These are phyloP conservation scores for Fraxinus pennsylvanica DNA, from an alignment of 257 asterid genomes.

Conservation along the genomic window DNA sequence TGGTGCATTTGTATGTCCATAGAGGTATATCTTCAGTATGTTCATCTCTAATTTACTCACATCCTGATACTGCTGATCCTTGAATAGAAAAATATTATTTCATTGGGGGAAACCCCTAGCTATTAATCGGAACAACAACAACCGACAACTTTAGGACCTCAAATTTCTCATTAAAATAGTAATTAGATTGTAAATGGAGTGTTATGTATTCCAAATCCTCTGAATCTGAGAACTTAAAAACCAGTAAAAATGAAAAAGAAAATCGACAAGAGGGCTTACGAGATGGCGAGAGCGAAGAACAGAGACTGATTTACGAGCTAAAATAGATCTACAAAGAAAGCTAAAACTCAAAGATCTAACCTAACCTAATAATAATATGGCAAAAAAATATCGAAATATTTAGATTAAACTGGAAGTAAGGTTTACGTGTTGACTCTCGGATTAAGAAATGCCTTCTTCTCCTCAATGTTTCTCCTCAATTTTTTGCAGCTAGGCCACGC, in stretches of 20 bases:
- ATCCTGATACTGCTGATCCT: constrained; percentile 3
- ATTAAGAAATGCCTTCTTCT: background rate
- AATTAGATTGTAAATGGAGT: background rate
- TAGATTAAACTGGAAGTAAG: background rate
- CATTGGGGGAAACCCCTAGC: constrained; percentile 27
- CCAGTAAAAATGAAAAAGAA: background rate
- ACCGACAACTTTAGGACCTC: background rate
- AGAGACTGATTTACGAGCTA: constrained; percentile 43
- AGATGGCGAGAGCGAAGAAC: constrained; percentile 68
- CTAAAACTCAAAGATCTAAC: background rate
- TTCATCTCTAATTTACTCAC: background rate
- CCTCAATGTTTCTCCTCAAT: background rate
- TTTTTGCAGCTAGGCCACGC: too few relatives aligned
- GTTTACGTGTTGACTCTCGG: background rate
- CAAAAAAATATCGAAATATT: background rate
- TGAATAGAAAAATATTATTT: constrained; percentile 6
- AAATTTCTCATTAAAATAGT: background rate
- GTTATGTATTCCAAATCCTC: background rate
- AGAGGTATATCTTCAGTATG: too few relatives aligned
- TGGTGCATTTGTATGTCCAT: too few relatives aligned
- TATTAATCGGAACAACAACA: constrained; percentile 11
- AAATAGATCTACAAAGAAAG: background rate
- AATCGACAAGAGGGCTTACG: constrained; percentile 38
- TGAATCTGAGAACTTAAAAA: background rate
- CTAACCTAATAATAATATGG: background rate